Evolutionary conservation across 2,329 filamentous ascomycete species (phyloP).

Genomic region (Colletotrichum somersetense): DNA sequence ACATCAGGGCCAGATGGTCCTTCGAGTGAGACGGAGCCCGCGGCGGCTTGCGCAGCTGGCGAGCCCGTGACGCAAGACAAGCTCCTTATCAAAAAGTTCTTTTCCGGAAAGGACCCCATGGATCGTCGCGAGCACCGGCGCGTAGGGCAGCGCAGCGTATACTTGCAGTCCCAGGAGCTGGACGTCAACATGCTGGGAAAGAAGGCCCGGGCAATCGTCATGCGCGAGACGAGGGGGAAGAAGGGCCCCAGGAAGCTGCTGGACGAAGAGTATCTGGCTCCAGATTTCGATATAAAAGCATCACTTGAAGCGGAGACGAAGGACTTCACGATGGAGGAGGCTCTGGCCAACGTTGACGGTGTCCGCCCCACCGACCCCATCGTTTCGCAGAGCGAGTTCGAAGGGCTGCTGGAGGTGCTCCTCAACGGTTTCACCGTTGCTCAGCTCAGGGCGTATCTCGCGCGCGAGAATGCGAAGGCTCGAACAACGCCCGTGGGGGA

Average conservation of each 20-base stretch:
- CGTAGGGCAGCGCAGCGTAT: slow-evolving; percentile 21
- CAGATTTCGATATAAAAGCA: slow-evolving; percentile 49
- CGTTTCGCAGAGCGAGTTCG: slow-evolving; percentile 57
- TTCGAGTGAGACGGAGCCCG: neutral
- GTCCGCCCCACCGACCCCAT: slow-evolving; percentile 58
- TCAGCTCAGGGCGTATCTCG: slow-evolving; percentile 61
- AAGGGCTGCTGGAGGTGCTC: slow-evolving; percentile 55
- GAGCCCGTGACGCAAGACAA: neutral
- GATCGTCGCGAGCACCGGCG: slow-evolving; percentile 18
- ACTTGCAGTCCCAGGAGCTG: slow-evolving; percentile 43
- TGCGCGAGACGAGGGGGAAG: slow-evolving; percentile 52
- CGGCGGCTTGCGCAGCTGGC: neutral
- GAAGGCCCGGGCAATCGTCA: slow-evolving; percentile 61
- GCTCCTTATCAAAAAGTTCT: neutral
- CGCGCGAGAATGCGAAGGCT: slow-evolving; percentile 6
- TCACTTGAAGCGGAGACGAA: slow-evolving; percentile 48
- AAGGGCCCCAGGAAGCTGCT: slow-evolving; percentile 26
- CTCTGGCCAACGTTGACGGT: slow-evolving; percentile 61
- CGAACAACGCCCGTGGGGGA: slow-evolving; percentile 24
- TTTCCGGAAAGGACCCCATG: neutral
- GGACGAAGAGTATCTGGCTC: slow-evolving; percentile 13
- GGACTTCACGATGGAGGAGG: slow-evolving; percentile 51
- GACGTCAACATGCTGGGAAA: slow-evolving; percentile 53
- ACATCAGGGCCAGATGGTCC: neutral
- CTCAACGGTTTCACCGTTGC: slow-evolving; percentile 59